Evolutionary conservation across 1,139 yeast species (phyloP), one percentile per base, ranked within the genome.

Genomic region (Suhomyces kunorum): DNA sequence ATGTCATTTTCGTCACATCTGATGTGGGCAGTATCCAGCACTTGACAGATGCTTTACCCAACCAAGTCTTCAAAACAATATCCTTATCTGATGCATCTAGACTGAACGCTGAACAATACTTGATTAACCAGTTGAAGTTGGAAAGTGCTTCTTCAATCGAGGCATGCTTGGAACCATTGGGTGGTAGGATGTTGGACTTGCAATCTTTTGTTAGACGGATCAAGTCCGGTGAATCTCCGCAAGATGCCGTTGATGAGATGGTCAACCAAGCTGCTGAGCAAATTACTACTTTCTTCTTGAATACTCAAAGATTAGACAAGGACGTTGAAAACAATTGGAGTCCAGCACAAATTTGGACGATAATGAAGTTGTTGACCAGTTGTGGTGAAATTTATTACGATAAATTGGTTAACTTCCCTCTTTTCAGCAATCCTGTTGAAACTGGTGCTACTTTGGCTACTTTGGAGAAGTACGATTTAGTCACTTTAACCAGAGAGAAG

Each of bases 161-260:
- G 26, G 59, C 65, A 2, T 78, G 84, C 27, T 65, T 90, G 36
- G 78, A 67, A 18, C 95, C 96, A 7, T 64, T 92, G 22, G 98
- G 98, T 9, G 98, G 98, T 29, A 79, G 98, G 49, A 86, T 92
- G 90, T 74, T 90, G 40, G 98, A 92, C 58, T 71, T 92, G 41
- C 97, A 92, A 61, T 83, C 95, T 14, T 88, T 88, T 63, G 85
- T 86, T 0, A 78, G 98, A 54, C 83, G 98, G 39, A 76, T 92
- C 16, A 83, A 81, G 51, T 80, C 92, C 0, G 98, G 98, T 2
- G 98, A 92, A 58, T 59, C 78, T 8, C 95, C 96, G 1, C 55
- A 64, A 15, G 83, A 76, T 38, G 98, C 98, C 0, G 66, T 89
- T 33, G 63, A 74, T 4, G 94, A 88, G 50, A 85, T 92, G 84